Evolutionary conservation across 2,329 filamentous ascomycete species (phyloP).

Genomic region (Fusarium phyllophilum): DNA sequence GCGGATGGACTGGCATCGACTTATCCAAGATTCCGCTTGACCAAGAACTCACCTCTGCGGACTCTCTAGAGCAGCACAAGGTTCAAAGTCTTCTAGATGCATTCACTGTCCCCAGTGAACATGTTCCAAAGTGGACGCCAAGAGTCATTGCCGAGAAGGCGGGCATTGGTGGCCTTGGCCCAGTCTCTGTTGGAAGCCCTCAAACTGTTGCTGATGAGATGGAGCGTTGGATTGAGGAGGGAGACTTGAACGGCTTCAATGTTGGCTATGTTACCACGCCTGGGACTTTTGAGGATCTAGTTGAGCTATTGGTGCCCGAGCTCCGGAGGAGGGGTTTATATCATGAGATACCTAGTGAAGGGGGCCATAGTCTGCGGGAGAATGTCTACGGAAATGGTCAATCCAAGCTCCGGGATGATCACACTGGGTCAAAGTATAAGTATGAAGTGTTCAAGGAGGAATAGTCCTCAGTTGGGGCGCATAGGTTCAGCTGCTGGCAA

Average conservation of each 20-base stretch:
- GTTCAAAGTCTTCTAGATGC: constrained; percentile 60
- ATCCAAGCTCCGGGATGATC: constrained; percentile 64
- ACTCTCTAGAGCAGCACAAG: constrained; percentile 64
- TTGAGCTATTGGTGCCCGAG: constrained; percentile 47
- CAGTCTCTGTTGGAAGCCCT: constrained; percentile 51
- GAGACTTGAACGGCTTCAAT: constrained; percentile 55
- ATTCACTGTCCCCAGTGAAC: constrained; percentile 59
- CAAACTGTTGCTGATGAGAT: constrained; percentile 57
- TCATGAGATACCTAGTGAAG: constrained; percentile 41
- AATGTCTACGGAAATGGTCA: constrained; percentile 72
- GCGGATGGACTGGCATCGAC: constrained; percentile 70
- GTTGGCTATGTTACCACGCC: constrained; percentile 57
- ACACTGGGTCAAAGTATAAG: constrained; percentile 68
- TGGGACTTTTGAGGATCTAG: constrained; percentile 49
- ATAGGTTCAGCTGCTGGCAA: not conserved
- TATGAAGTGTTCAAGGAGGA: constrained; percentile 71
- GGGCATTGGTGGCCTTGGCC: constrained; percentile 54
- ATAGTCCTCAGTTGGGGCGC: not conserved
- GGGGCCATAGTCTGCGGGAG: constrained; percentile 62
- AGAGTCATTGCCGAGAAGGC: constrained; percentile 54
- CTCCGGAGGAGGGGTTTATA: constrained; percentile 46
- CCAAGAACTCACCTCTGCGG: constrained; percentile 64
- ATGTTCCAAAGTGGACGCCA: constrained; percentile 57
- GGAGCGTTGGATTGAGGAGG: constrained; percentile 56
- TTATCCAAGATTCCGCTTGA: constrained; percentile 66